Conservation (phyloP, 805 yeast genomes). For the Yueomyces sinensis region DNA sequence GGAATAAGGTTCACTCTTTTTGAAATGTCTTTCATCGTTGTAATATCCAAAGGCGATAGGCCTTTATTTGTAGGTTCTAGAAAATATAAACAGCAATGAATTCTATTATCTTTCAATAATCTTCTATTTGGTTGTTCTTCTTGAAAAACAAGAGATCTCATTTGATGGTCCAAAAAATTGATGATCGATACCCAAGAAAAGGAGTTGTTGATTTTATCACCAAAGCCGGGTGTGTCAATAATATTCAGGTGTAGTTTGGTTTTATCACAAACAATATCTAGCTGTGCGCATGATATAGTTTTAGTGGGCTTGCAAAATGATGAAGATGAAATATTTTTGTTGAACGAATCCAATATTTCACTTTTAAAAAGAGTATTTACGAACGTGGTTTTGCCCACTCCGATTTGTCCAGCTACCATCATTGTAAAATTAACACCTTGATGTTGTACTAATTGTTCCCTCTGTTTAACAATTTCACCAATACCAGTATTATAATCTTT, state of each 20-base stretch:
- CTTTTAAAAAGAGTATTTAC: constrained; percentile 67
- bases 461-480: constrained; percentile 18
- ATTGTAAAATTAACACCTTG: constrained; percentile 67
- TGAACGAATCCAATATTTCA: constrained; percentile 1
- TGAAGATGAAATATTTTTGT: not conserved
- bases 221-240: constrained; percentile 71
- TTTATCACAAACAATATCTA: constrained; percentile 45
- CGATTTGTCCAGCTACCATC: constrained; percentile 79
- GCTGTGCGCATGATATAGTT: constrained; percentile 19
- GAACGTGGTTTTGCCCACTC: constrained; percentile 74
- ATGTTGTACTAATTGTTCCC: constrained; percentile 24
- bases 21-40: constrained; percentile 56
- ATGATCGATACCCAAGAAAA: constrained; percentile 57
- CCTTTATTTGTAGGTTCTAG: constrained; percentile 55
- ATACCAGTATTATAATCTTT: constrained; percentile 14
- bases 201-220: constrained; percentile 51
- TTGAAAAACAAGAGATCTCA: constrained; percentile 53
- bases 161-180: constrained; percentile 70
- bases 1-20: constrained; percentile 73
- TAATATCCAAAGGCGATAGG: constrained; percentile 54
- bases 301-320: not conserved
- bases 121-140: constrained; percentile 60
- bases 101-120: constrained; percentile 45
- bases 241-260: constrained; percentile 48
- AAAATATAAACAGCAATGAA: constrained; percentile 80